Evolutionary conservation across 1,139 yeast genomes (phyloP).

Genomic region (Geotrichum restrictum): DNA sequence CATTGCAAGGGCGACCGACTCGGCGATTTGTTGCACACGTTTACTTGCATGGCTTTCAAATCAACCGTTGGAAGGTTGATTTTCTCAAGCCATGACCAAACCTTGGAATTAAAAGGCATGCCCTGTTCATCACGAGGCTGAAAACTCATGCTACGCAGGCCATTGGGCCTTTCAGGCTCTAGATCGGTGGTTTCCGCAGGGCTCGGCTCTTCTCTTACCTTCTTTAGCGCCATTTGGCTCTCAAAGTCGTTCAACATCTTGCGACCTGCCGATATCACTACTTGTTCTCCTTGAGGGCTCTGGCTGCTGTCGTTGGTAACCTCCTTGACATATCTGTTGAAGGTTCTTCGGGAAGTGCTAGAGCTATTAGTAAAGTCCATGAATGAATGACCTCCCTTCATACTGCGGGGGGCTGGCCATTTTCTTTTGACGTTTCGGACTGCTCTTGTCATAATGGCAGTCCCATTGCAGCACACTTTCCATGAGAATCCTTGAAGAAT

Average conservation of each 20-base stretch:
- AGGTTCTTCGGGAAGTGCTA: background rate
- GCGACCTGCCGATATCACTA: background rate
- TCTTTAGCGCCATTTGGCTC: background rate
- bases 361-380: too few species aligned
- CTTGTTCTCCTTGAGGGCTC: background rate
- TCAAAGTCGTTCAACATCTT: background rate
- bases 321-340: background rate
- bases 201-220: background rate
- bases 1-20: constrained; percentile 14
- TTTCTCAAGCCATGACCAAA: constrained; percentile 26
- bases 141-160: constrained; percentile 13
- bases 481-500: too few species aligned
- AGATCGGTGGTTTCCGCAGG: too few species aligned
- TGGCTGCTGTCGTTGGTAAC: constrained; percentile 7
- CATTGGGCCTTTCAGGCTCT: background rate
- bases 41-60: background rate
- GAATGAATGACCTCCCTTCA: background rate
- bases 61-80: constrained; percentile 3
- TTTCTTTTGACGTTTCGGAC: background rate
- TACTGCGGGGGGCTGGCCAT: constrained; percentile 3
- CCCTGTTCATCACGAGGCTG: constrained; percentile 27
- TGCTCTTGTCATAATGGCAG: background rate
- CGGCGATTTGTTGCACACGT: background rate
- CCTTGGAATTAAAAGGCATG: constrained; percentile 28
- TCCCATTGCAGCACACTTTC: too few species aligned